Evolutionary conservation across 2,329 filamentous ascomycete genomes (phyloP).

Genomic region (Cordyceps farinosa): DNA sequence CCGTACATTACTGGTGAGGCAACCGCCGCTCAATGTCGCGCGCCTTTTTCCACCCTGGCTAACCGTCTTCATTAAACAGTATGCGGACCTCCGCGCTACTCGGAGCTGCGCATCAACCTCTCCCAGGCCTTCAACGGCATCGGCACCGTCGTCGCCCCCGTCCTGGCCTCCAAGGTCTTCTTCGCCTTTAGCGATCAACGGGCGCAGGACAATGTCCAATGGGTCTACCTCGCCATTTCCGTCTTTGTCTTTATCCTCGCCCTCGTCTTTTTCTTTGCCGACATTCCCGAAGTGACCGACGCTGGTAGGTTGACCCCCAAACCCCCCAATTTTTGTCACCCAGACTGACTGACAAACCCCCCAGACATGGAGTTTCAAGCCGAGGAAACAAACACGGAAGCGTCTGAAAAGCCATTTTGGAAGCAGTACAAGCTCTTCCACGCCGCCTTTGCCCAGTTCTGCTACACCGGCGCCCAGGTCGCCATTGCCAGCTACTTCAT

Average conservation of each 20-base stretch:
- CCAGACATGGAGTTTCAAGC: constrained; percentile 64
- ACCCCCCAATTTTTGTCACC: neutral
- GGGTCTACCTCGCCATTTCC: constrained; percentile 71
- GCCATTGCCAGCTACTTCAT: constrained; percentile 67
- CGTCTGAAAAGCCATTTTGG: constrained; percentile 58
- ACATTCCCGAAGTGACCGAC: constrained; percentile 67
- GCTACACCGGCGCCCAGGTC: constrained; percentile 71
- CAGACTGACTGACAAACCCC: neutral
- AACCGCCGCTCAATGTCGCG: neutral
- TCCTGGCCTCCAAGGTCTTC: constrained; percentile 70
- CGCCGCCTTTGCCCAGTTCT: constrained; percentile 72
- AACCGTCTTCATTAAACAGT: constrained; percentile 23
- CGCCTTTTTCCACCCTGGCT: too few relatives aligned
- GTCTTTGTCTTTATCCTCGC: constrained; percentile 67
- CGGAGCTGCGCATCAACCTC: constrained; percentile 71
- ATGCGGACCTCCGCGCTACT: constrained; percentile 62
- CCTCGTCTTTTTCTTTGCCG: constrained; percentile 61
- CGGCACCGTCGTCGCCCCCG: constrained; percentile 67
- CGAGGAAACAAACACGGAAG: constrained; percentile 48
- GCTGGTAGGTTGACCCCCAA: constrained; percentile 29
- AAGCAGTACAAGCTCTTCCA: constrained; percentile 76
- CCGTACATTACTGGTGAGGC: constrained; percentile 60
- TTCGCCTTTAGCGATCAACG: constrained; percentile 58
- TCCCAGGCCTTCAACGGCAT: constrained; percentile 76
- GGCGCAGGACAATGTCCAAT: constrained; percentile 66